phyloP scores from a whole-genome alignment of 2,329 filamentous ascomycete genomes.

The Epichloe bromicola region DNA sequence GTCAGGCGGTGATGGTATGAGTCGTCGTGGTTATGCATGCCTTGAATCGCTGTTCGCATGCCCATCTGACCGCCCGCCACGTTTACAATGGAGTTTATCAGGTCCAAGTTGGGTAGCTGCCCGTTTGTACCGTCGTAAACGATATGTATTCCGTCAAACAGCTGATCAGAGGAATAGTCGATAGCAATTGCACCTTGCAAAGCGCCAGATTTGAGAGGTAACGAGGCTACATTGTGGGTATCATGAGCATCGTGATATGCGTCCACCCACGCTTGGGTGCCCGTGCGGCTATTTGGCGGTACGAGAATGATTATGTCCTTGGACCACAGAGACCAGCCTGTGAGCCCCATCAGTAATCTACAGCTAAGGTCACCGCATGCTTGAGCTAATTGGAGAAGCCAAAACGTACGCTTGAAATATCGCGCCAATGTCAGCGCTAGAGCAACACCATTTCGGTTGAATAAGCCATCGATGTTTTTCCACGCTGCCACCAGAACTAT shows the following conservation, averaged over 20 bases:
- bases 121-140: conserved; percentile 94
- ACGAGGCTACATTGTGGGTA: conserved; percentile 52
- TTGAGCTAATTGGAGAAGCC: background rate
- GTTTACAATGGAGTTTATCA: conserved; percentile 85
- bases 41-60: conserved; percentile 69
- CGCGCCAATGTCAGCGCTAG: conserved; percentile 75
- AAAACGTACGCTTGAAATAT: conserved; percentile 69
- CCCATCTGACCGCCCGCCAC: conserved; percentile 90
- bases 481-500: conserved; percentile 86
- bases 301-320: conserved; percentile 95
- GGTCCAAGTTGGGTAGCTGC: conserved; percentile 85
- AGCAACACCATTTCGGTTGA: conserved; percentile 80
- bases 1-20: conserved; percentile 68
- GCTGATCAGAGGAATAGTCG: conserved; percentile 75
- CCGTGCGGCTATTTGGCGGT: conserved; percentile 76
- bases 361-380: background rate
- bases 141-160: conserved; percentile 80
- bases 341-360: conserved; percentile 8
- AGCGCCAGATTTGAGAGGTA: conserved; percentile 84
- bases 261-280: conserved; percentile 93
- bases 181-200: conserved; percentile 88
- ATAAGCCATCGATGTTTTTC: conserved; percentile 63
- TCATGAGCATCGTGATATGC: conserved; percentile 90
- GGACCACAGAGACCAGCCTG: conserved; percentile 92
- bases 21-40: conserved; percentile 73